Conservation (phyloP, 805 yeast species). For the Candida pseudoglaebosa region DNA sequence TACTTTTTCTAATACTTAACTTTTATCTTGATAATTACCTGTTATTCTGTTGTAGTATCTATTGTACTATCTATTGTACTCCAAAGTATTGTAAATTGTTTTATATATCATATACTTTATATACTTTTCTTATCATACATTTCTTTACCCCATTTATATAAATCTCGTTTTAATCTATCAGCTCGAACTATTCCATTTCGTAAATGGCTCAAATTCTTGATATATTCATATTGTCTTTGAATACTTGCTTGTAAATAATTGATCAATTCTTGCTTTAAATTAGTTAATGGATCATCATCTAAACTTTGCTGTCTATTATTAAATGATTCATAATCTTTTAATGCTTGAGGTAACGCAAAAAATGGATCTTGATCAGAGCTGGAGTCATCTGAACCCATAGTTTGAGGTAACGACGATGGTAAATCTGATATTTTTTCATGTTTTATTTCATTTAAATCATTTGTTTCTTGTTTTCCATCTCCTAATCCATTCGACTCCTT, state of each 20-base stretch:
- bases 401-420: too few species aligned
- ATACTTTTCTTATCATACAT: constrained; percentile 50
- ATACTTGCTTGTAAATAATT: constrained; percentile 42
- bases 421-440: constrained; percentile 10
- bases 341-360: constrained; percentile 54
- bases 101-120: constrained; percentile 9
- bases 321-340: constrained; percentile 27
- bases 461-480: constrained; percentile 11
- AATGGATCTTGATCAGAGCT: constrained; percentile 40
- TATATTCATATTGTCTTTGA: constrained; percentile 69
- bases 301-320: constrained; percentile 20
- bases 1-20: too few species aligned
- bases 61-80: too few species aligned
- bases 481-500: too few species aligned
- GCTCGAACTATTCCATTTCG: constrained; percentile 77
- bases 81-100: too few species aligned
- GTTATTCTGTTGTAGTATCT: too few species aligned
- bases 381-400: constrained; percentile 14
- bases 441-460: too few species aligned
- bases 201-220: constrained; percentile 69
- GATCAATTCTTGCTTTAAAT: constrained; percentile 55
- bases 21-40: too few species aligned
- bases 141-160: constrained; percentile 82
- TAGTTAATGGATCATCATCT: constrained; percentile 33
- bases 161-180: constrained; percentile 64